These are phyloP conservation scores for Penicillium argentinense DNA, from an alignment of 495 filamentous ascomycete genomes.

Conservation along the genomic window DNA sequence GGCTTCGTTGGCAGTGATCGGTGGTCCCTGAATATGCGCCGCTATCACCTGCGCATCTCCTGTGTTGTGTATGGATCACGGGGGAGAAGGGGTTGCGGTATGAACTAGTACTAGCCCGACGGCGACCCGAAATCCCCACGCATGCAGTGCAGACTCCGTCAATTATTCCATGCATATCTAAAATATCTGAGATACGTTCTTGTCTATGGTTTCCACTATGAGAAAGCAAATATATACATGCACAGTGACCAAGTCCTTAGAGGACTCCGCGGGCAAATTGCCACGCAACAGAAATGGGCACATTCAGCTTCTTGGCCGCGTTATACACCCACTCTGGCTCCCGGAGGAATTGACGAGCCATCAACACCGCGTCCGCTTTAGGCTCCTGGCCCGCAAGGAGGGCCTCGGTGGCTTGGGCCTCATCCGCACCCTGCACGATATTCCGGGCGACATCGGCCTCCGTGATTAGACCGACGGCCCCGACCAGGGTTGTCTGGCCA, in stretches of 20 bases:
- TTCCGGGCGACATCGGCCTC: conserved; percentile 57
- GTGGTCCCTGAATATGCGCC: neutral
- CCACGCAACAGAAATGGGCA: conserved; percentile 52
- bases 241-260: no score
- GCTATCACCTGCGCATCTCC: neutral
- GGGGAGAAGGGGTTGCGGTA: no score
- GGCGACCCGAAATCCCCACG: no score
- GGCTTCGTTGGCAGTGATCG: neutral
- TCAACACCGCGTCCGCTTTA: conserved; percentile 62
- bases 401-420: conserved; percentile 41
- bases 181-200: neutral
- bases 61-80: neutral
- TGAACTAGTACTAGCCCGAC: no score
- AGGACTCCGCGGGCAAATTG: conserved; percentile 46
- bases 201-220: no score
- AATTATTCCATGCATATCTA: neutral
- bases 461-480: conserved; percentile 74
- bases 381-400: conserved; percentile 36
- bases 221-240: no score
- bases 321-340: conserved; percentile 67
- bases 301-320: conserved; percentile 58
- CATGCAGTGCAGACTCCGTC: no score
- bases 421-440: conserved; percentile 55
- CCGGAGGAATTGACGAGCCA: conserved; percentile 63
- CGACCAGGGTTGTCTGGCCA: conserved; percentile 58